Base-by-base conservation (phyloP, 345 rosid species). In the Salix purpurea region DNA sequence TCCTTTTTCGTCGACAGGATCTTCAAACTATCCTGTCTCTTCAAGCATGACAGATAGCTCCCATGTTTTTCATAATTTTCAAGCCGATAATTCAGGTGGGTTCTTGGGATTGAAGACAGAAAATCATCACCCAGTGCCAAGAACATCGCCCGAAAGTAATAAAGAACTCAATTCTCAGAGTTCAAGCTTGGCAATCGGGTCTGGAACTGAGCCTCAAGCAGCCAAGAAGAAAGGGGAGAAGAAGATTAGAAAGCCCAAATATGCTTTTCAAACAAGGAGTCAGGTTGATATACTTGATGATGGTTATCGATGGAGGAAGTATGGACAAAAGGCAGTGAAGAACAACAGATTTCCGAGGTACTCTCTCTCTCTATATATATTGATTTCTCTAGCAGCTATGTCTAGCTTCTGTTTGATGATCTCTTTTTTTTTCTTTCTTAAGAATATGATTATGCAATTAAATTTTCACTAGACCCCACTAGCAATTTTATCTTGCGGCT, bases 301-400 rank as follows among this genome's bases (percentile, higher is more conserved):
- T 81, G 94, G 94, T 34, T 90, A 90, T 82, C 84, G 92, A 3
- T 90, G 94, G 94, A 85, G 94, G 83, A 90, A 90, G 73, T 90
- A 90, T 39, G 94, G 94, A 0, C 94, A 90, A 62, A 90, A 90
- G 68, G 91, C 91, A 5, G 92, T 90, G 24, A 90, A 90, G 81
- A 86, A 86, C 69, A 77, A 81, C 84, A 81, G 70, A 74, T 81
- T 81, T 18, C 84, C 84, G 1, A 77, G 84, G 84, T 81, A 11
- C 28, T 77, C 19, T 18, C 36, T 34, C 36, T 34, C 36, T 34
- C 1, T 34, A 2, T 15, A 10, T 34, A 16, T 15, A 32, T 26
- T 18, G 42, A 67, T 26, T 21, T 37, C 42, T 77, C 46, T 15
- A 46, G 24, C 11, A 46, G 24, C 24, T 50, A 42, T 23, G 10